Conservation (phyloP, 352 stramenopile genomes). For the Globisporangium nodosum region DNA sequence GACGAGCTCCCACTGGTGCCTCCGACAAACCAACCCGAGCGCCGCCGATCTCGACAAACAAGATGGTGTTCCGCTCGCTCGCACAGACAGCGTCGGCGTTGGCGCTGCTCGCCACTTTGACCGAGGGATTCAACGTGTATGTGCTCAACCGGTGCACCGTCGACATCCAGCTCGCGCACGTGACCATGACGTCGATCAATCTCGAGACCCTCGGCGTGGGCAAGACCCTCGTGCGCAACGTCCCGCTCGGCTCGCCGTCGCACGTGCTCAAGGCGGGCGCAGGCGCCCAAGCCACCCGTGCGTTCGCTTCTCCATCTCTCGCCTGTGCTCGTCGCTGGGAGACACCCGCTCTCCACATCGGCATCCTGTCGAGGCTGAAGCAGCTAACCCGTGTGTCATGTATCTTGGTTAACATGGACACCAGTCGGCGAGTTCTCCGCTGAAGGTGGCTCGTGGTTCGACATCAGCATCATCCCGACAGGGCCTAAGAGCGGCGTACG, state of each 20-base stretch:
- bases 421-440: constrained; percentile 64
- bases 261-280: constrained; percentile 48
- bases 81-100: constrained; percentile 11
- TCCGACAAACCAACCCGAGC: neutral
- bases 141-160: constrained; percentile 49
- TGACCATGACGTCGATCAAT: constrained; percentile 16
- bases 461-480: constrained; percentile 78
- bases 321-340: neutral
- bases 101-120: constrained; percentile 23
- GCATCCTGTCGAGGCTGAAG: neutral
- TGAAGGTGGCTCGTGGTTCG: constrained; percentile 49
- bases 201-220: constrained; percentile 26
- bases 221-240: constrained; percentile 25
- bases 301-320: constrained; percentile 9
- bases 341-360: no score
- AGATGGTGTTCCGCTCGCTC: constrained; percentile 32
- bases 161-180: constrained; percentile 38
- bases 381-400: neutral
- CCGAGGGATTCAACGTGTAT: constrained; percentile 36
- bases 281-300: constrained; percentile 46
- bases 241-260: constrained; percentile 24
- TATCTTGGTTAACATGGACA: neutral
- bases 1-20: neutral
- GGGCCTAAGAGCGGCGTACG: constrained; percentile 52
- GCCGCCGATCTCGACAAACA: neutral